Evolutionary conservation across 352 stramenopile genomes (phyloP).

Genomic region (Peronospora farinosa): DNA sequence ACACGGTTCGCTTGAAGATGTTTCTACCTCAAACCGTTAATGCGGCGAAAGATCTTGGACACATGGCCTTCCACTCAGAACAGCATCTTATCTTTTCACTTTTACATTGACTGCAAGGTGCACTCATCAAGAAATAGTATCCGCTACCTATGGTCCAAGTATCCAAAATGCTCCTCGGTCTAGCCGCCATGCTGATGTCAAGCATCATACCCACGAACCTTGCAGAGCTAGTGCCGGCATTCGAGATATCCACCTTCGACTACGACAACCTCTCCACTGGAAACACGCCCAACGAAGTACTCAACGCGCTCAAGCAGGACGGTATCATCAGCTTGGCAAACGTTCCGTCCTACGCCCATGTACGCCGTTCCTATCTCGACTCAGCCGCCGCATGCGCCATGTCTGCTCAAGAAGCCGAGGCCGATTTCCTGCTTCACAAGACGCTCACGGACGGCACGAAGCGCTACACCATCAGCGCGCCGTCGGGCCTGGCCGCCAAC

Average conservation of each 20-base stretch:
- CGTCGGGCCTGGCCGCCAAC: constrained; percentile 35
- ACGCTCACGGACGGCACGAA: constrained; percentile 54
- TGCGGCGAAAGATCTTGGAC: not conserved
- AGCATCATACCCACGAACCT: constrained; percentile 10
- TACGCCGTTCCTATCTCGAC: constrained; percentile 42
- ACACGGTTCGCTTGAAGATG: not conserved
- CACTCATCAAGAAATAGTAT: constrained; percentile 16
- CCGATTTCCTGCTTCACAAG: constrained; percentile 50
- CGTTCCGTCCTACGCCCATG: constrained; percentile 41
- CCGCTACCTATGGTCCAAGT: constrained; percentile 21
- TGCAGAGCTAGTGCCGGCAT: constrained; percentile 30
- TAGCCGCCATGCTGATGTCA: constrained; percentile 13
- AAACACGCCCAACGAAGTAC: constrained; percentile 33
- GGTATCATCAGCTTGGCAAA: constrained; percentile 66
- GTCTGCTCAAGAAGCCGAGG: constrained; percentile 19
- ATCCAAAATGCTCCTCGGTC: constrained; percentile 19
- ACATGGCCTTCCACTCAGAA: not conserved
- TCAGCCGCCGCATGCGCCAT: constrained; percentile 48
- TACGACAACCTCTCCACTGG: constrained; percentile 32
- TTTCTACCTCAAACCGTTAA: not conserved
- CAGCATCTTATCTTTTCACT: constrained; percentile 17
- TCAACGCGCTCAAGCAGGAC: constrained; percentile 51
- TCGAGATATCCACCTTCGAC: constrained; percentile 50
- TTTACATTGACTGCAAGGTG: constrained; percentile 10
- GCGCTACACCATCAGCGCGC: constrained; percentile 66